Evolutionary conservation across 805 yeast species (phyloP).

Genomic region (Ogataea pilisensis): DNA sequence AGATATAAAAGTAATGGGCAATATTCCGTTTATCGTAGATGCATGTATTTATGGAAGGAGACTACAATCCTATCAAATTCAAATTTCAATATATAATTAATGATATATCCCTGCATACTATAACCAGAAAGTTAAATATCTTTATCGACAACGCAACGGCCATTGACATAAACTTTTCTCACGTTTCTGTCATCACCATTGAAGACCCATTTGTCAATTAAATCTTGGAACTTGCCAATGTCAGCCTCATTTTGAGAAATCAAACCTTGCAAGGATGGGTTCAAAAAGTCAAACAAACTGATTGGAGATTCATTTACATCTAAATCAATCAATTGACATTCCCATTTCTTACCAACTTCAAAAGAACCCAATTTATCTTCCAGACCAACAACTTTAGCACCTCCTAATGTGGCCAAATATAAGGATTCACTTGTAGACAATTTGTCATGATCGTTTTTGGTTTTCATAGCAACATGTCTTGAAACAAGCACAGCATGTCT

Average conservation of each 20-base stretch:
- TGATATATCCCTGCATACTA: too few relatives aligned
- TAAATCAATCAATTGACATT: conserved; percentile 74
- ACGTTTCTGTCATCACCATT: conserved; percentile 93
- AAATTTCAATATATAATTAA: too few relatives aligned
- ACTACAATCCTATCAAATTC: too few relatives aligned
- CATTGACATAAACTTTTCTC: conserved; percentile 78
- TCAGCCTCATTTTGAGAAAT: conserved; percentile 10
- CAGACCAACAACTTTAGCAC: conserved; percentile 71
- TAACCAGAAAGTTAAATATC: background rate
- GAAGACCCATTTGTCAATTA: conserved; percentile 86
- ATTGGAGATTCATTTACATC: conserved; percentile 48
- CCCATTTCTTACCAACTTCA: conserved; percentile 74
- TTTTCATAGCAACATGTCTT: conserved; percentile 61
- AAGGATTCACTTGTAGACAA: conserved; percentile 67
- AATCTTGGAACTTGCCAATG: conserved; percentile 41
- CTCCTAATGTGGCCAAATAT: conserved; percentile 86
- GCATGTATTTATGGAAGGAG: too few relatives aligned
- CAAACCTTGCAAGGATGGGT: conserved; percentile 33
- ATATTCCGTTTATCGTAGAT: too few relatives aligned
- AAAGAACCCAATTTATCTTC: conserved; percentile 63
- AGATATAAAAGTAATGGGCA: too few relatives aligned
- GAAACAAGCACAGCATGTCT: conserved; percentile 71
- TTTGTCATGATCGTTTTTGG: conserved; percentile 41
- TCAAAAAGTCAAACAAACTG: conserved; percentile 74
- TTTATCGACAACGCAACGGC: conserved; percentile 48